A percentile compares a stretch with the other conserved stretches of the same genome.
These are phyloP conservation scores for Blastocystis sp. DNA, from an alignment of 352 stramenopile species.

Conservation along the genomic window DNA sequence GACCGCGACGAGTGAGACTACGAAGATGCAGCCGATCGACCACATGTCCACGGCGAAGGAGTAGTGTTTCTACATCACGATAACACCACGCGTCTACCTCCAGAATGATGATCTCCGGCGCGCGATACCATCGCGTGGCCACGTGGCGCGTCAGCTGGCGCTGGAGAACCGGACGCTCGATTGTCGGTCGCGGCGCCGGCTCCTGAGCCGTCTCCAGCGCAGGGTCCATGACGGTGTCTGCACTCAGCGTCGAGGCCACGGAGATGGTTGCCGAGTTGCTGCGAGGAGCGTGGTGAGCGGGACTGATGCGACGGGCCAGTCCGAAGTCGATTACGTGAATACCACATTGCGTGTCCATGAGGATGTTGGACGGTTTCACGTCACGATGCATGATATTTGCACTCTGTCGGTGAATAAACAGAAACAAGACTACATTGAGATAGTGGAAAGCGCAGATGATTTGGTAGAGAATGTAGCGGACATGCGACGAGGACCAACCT, in stretches of 20 bases:
- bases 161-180: slow-evolving; percentile 35
- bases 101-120: slow-evolving; percentile 77
- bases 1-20: slow-evolving; percentile 59
- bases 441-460: slow-evolving; percentile 52
- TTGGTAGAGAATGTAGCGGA: slow-evolving; percentile 49
- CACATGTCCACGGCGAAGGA: slow-evolving; percentile 95
- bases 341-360: slow-evolving; percentile 92
- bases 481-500: slow-evolving; percentile 30
- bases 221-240: neutral
- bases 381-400: slow-evolving; percentile 82
- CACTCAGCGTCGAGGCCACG: too few species aligned
- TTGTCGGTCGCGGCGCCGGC: neutral
- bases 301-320: slow-evolving; percentile 73
- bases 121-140: slow-evolving; percentile 79
- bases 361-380: slow-evolving; percentile 87
- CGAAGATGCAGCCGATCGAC: slow-evolving; percentile 93
- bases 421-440: neutral
- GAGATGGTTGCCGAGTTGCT: neutral
- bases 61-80: slow-evolving; percentile 66
- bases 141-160: slow-evolving; percentile 72
- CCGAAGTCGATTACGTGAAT: slow-evolving; percentile 91
- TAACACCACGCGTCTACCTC: slow-evolving; percentile 57
- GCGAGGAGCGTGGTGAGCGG: neutral
- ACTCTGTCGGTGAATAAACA: slow-evolving; percentile 4
- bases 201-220: neutral